These are phyloP conservation scores for Trichosporon coremiiforme DNA, from an alignment of 1,284 basidiomycete genomes.

Conservation along the genomic window DNA sequence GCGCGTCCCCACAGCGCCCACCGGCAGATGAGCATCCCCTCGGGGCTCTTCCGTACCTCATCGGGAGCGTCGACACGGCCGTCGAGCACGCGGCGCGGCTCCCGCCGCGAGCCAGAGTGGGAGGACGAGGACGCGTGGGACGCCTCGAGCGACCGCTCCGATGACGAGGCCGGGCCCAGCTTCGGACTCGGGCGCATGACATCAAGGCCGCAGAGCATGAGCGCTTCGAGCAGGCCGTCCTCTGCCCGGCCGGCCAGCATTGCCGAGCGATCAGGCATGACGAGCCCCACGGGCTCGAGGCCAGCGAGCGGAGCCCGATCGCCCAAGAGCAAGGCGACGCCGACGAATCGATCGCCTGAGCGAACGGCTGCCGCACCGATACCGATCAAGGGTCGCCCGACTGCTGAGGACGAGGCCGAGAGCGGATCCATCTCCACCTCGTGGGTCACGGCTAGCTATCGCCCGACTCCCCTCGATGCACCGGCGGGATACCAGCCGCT, in stretches of 20 bases:
- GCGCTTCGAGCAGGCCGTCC: not conserved
- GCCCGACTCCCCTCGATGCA: slow-evolving; percentile 34
- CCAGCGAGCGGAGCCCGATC: not conserved
- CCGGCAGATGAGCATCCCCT: slow-evolving; percentile 41
- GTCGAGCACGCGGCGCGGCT: not conserved
- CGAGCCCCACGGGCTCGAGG: not conserved
- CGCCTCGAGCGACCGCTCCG: slow-evolving; percentile 77
- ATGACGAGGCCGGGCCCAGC: slow-evolving; percentile 32
- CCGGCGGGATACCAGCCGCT: slow-evolving; percentile 16
- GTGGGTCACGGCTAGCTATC: slow-evolving; percentile 43
- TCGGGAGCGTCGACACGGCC: slow-evolving; percentile 6
- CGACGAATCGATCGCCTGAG: not conserved
- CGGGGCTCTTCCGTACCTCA: slow-evolving; percentile 28
- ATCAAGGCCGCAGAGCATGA: not conserved
- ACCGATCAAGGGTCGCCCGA: slow-evolving; percentile 7
- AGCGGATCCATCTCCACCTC: slow-evolving; percentile 37
- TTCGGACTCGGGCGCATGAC: not conserved
- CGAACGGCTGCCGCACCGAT: slow-evolving; percentile 8
- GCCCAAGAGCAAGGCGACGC: not conserved
- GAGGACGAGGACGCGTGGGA: slow-evolving; percentile 89
- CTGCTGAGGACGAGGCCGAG: not conserved
- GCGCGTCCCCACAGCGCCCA: slow-evolving; percentile 53
- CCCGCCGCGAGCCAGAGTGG: slow-evolving; percentile 7
- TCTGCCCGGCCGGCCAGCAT: not conserved
- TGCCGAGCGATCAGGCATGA: not conserved